phyloP scores from a whole-genome alignment of 1,284 basidiomycete genomes.

The Naganishia sp. region DNA sequence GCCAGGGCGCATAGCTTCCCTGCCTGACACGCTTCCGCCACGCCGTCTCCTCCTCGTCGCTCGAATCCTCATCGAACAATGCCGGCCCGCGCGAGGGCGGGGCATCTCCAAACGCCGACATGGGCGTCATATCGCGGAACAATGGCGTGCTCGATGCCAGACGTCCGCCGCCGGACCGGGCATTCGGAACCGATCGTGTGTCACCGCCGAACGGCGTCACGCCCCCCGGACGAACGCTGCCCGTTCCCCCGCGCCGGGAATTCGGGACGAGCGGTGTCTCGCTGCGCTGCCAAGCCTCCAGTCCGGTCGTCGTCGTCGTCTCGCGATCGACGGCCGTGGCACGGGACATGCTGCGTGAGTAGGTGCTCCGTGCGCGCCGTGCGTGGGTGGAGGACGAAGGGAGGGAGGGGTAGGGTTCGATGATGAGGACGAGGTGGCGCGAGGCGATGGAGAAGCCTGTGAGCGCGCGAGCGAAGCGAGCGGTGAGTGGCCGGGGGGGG shows the following conservation, averaged over 20 bases:
- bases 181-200: conserved; percentile 24
- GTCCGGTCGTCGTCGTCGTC: not conserved
- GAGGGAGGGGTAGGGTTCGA: conserved; percentile 35
- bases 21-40: conserved; percentile 26
- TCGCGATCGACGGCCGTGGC: conserved; percentile 14
- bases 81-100: not conserved
- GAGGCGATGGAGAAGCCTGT: conserved; percentile 34
- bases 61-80: conserved; percentile 24
- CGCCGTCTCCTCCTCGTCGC: conserved; percentile 30
- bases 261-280: conserved; percentile 32
- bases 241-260: conserved; percentile 33
- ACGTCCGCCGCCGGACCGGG: conserved; percentile 6
- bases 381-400: conserved; percentile 2
- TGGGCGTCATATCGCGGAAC: conserved; percentile 33
- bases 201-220: too few species aligned
- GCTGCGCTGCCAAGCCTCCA: too few species aligned
- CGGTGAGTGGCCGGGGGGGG: not conserved
- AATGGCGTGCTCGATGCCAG: conserved; percentile 25
- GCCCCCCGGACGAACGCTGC: conserved; percentile 1
- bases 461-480: not conserved
- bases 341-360: conserved; percentile 33
- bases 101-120: conserved; percentile 22
- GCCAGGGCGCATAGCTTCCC: conserved; percentile 30
- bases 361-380: conserved; percentile 26
- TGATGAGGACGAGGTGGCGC: conserved; percentile 33